Percentiles rank a stretch among this genome's conserved stretches.
Conservation (phyloP, 345 rosid species). For the Aurinia saxatilis region DNA sequence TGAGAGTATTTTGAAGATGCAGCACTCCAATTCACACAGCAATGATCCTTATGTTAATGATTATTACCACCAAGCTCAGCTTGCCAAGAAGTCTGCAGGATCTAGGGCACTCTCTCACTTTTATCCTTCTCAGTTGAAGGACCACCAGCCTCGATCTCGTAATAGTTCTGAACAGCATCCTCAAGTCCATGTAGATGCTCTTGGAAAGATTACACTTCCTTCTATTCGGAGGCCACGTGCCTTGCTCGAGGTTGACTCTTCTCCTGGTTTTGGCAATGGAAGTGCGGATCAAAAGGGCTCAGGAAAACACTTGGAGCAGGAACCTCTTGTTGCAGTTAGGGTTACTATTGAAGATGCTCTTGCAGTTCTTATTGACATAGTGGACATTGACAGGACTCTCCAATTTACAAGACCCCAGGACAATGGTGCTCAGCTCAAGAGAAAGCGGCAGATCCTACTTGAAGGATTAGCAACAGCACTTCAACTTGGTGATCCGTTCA, state of each 20-base stretch:
- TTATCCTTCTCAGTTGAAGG: constrained; percentile 80
- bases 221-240: constrained; percentile 66
- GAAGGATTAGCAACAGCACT: constrained; percentile 89
- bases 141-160: constrained; percentile 71
- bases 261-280: constrained; percentile 45
- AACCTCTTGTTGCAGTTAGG: constrained; percentile 97
- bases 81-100: constrained; percentile 61
- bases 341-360: constrained; percentile 81
- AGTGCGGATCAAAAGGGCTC: constrained; percentile 45
- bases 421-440: constrained; percentile 73
- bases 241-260: constrained; percentile 67
- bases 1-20: constrained; percentile 93
- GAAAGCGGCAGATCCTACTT: constrained; percentile 63
- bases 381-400: constrained; percentile 81
- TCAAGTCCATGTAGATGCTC: constrained; percentile 51
- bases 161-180: constrained; percentile 59
- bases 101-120: constrained; percentile 52
- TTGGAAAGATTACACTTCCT: constrained; percentile 62
- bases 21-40: constrained; percentile 83
- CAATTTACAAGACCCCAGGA: constrained; percentile 71
- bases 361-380: constrained; percentile 69
- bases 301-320: constrained; percentile 85
- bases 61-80: constrained; percentile 91
- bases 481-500: constrained; percentile 88
- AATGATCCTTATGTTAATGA: constrained; percentile 88